phyloP scores from a whole-genome alignment of 768 basidiomycete genomes.

The Hericium coralloides region DNA sequence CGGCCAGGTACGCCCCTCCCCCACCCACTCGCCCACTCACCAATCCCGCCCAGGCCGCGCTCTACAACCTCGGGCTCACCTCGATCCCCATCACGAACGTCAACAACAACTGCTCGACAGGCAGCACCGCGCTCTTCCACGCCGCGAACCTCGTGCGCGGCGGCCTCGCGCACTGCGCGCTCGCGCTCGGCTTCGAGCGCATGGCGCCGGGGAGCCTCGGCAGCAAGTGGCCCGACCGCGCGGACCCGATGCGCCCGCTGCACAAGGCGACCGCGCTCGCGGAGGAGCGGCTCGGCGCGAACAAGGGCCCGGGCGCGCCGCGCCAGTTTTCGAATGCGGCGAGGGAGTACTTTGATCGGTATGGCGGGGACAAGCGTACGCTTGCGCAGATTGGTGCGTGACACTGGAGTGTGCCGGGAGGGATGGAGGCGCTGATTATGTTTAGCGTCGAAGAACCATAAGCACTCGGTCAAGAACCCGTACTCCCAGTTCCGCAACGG shows the following conservation, averaged over 20 bases:
- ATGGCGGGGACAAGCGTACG: slow-evolving; percentile 56
- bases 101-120: slow-evolving; percentile 84
- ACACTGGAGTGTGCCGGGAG: background rate
- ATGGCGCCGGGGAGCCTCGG: slow-evolving; percentile 71
- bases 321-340: slow-evolving; percentile 67
- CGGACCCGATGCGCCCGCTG: slow-evolving; percentile 40
- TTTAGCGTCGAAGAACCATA: slow-evolving; percentile 75
- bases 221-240: slow-evolving; percentile 44
- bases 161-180: slow-evolving; percentile 61
- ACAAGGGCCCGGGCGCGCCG: slow-evolving; percentile 62
- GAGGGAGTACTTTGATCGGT: slow-evolving; percentile 70
- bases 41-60: slow-evolving; percentile 41
- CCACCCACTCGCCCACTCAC: background rate
- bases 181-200: slow-evolving; percentile 83
- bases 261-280: slow-evolving; percentile 34
- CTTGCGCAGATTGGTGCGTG: slow-evolving; percentile 68
- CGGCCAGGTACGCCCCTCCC: slow-evolving; percentile 43
- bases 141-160: slow-evolving; percentile 64
- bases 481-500: slow-evolving; percentile 81
- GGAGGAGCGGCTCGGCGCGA: slow-evolving; percentile 44
- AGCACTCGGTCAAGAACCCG: slow-evolving; percentile 73
- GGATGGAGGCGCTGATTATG: background rate
- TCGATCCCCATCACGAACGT: slow-evolving; percentile 80
- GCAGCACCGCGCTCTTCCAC: slow-evolving; percentile 68
- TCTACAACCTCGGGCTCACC: slow-evolving; percentile 80